These are phyloP conservation scores for Fragilaria crotonensis DNA, from an alignment of 108 stramenopile genomes.

Conservation along the genomic window DNA sequence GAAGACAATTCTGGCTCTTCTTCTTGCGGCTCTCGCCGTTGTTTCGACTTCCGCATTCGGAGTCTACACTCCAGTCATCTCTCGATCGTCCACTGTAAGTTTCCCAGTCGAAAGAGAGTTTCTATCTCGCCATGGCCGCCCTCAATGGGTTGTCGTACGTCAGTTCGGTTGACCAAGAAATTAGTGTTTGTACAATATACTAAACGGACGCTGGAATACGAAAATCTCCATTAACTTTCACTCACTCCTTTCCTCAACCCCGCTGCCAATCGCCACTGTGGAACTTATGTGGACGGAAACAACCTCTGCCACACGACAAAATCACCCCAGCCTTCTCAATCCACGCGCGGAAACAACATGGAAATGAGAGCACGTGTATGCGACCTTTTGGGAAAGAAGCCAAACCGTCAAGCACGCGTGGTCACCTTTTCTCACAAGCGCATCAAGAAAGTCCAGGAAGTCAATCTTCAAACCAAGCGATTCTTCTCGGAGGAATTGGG, in stretches of 20 bases:
- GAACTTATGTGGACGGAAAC: neutral
- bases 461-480: conserved; percentile 88
- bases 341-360: conserved; percentile 32
- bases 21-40: conserved; percentile 6
- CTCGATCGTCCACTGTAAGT: conserved; percentile 6
- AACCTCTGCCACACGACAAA: no score
- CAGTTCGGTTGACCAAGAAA: neutral
- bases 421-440: conserved; percentile 92
- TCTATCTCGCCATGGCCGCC: neutral
- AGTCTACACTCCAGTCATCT: conserved; percentile 10
- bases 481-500: conserved; percentile 82
- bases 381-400: conserved; percentile 84
- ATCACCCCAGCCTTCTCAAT: no score
- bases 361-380: conserved; percentile 82
- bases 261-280: neutral
- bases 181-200: neutral
- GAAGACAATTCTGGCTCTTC: conserved; percentile 6
- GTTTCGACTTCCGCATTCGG: conserved; percentile 14
- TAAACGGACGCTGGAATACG: neutral
- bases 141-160: neutral
- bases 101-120: neutral
- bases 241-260: conserved; percentile 9
- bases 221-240: conserved; percentile 1
- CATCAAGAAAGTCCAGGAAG: conserved; percentile 88
- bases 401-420: conserved; percentile 91